phyloP scores from a whole-genome alignment of 306 rosid genomes.

The Astragalus glycyphyllos region DNA sequence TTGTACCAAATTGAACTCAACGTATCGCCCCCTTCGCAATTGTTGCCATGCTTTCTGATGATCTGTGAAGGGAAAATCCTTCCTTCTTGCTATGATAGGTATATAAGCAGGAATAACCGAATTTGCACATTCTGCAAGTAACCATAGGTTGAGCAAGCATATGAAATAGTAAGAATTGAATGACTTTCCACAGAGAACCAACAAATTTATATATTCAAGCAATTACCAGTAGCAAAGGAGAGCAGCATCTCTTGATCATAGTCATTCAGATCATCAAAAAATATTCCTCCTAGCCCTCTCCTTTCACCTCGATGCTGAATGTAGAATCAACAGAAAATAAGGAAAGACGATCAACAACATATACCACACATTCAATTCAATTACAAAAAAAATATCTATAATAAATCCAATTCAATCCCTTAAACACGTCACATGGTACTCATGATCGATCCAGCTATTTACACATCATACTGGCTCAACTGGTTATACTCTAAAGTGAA shows the following conservation, averaged over 20 bases:
- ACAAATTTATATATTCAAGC: constrained; percentile 28
- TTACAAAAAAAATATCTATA: neutral
- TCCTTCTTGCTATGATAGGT: constrained; percentile 92
- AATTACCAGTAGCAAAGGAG: constrained; percentile 90
- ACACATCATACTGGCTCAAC: constrained; percentile 7
- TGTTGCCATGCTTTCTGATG: constrained; percentile 95
- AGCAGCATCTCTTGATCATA: constrained; percentile 99
- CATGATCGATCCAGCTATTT: constrained; percentile 11
- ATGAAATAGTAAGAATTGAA: constrained; percentile 31
- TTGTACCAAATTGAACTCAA: constrained; percentile 93
- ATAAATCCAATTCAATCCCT: constrained; percentile 15
- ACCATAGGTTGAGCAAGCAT: constrained; percentile 36
- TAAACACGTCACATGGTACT: constrained; percentile 1
- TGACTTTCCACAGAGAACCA: constrained; percentile 13
- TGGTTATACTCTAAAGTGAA: constrained; percentile 9
- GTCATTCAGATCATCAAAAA: constrained; percentile 93
- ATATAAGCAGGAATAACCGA: constrained; percentile 92
- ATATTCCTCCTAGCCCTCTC: constrained; percentile 97
- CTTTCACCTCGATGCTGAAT: constrained; percentile 93
- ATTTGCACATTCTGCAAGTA: constrained; percentile 85
- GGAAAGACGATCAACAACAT: constrained; percentile 31
- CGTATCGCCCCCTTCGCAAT: constrained; percentile 92
- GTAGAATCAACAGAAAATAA: constrained; percentile 39
- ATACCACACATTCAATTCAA: constrained; percentile 13
- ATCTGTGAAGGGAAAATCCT: constrained; percentile 77